These are phyloP conservation scores for Pleurotus cornucopiae DNA, from an alignment of 768 basidiomycete species.

Conservation along the genomic window DNA sequence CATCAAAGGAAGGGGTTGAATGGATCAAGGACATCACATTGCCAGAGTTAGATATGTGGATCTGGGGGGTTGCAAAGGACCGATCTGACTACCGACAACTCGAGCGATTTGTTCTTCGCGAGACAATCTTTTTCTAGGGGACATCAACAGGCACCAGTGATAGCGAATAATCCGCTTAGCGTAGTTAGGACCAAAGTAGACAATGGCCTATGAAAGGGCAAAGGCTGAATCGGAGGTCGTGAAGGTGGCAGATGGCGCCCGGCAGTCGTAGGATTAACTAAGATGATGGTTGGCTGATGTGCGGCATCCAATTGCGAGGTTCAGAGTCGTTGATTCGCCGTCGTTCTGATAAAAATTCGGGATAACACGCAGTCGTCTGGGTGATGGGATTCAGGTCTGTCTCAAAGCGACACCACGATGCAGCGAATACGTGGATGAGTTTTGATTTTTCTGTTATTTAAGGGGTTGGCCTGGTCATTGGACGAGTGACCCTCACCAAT, in stretches of 20 bases:
- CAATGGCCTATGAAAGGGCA: neutral
- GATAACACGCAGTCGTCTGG: neutral
- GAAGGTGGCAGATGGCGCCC: conserved; percentile 4
- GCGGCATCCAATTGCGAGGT: neutral
- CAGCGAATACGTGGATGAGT: neutral
- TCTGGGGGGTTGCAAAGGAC: conserved; percentile 84
- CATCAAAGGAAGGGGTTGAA: conserved; percentile 16
- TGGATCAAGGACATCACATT: conserved; percentile 58
- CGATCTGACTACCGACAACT: conserved; percentile 64
- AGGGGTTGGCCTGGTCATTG: neutral
- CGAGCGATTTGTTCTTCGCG: conserved; percentile 58
- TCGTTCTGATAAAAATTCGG: neutral
- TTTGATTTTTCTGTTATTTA: neutral
- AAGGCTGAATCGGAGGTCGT: neutral
- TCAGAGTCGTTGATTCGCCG: neutral
- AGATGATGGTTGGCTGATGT: neutral
- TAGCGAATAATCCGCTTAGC: neutral
- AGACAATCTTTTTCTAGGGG: conserved; percentile 67
- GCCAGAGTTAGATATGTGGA: conserved; percentile 68
- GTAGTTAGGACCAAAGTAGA: neutral
- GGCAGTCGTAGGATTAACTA: neutral
- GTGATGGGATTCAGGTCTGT: neutral
- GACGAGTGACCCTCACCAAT: no score
- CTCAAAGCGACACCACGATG: neutral
- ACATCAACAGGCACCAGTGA: neutral